Evolutionary conservation across 441 rosid species (phyloP), one percentile per base, ranked within the genome.

Genomic region (California macrophylla): DNA sequence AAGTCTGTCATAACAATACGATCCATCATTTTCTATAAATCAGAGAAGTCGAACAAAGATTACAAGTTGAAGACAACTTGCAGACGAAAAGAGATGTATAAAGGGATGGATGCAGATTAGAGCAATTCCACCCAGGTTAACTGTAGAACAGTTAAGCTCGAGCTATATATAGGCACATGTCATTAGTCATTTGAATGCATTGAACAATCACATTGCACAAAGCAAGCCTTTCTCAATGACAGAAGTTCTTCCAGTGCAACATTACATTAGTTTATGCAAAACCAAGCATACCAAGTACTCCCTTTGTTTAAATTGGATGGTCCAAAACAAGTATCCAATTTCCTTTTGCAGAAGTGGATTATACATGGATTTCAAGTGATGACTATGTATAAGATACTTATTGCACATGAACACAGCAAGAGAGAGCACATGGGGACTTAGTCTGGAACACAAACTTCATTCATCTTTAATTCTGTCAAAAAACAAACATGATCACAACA

Each of bases 1-100:
- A 86, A 62, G 73, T 90, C 97, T 93, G 83, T 74, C 75, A 71
- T 64, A 71, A 69, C 64, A 71, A 28, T 68, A 29, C 28, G 21
- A 76, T 38, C 52, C 61, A 38, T 52, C 21, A 64, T 64, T 75
- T 36, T 63, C 40, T 4, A 52, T 4, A 72, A 38, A 23, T 62
- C 29, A 56, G 34, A 54, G 16, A 50, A 30, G 21, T 18, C 18
- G 66, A 25, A 29, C 23, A 60, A 12, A n/a, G n/a, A n/a, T n/a
- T n/a, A n/a, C n/a, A n/a, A n/a, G n/a, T n/a, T n/a, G n/a, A n/a
- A n/a, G n/a, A n/a, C n/a, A n/a, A n/a, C n/a, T n/a, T n/a, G n/a
- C n/a, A n/a, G n/a, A n/a, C n/a, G n/a, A n/a, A n/a, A n/a, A n/a
- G n/a, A n/a, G n/a, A n/a, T n/a, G n/a, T n/a, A n/a, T n/a, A n/a